Conservation (phyloP, 345 rosid genomes). For the Bruguiera gymnorhiza region DNA sequence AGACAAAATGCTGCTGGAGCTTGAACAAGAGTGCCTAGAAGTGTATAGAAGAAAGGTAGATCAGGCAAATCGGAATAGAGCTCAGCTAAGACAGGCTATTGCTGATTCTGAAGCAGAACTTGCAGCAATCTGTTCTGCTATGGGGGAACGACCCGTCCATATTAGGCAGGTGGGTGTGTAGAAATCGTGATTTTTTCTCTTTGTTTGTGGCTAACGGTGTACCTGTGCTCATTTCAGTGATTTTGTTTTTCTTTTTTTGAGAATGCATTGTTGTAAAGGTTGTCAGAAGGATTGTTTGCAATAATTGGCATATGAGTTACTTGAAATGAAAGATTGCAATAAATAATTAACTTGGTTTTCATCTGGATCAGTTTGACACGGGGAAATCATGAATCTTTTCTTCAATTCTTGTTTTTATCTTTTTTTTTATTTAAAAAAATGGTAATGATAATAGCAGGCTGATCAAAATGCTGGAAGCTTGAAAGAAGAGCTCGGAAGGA, state of each 20-base stretch:
- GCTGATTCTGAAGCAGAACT: conserved; percentile 93
- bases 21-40: conserved; percentile 90
- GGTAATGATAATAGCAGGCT: conserved; percentile 38
- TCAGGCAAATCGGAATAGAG: conserved; percentile 74
- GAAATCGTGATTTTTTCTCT: neutral
- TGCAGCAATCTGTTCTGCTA: conserved; percentile 78
- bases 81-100: conserved; percentile 75
- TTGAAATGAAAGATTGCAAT: too few relatives aligned
- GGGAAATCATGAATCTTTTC: neutral
- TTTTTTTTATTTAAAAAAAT: neutral
- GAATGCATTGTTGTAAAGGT: too few relatives aligned
- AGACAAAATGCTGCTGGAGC: conserved; percentile 86
- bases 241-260: too few relatives aligned
- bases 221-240: neutral
- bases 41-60: conserved; percentile 94
- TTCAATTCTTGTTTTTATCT: neutral
- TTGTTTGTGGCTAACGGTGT: neutral
- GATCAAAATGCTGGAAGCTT: conserved; percentile 76
- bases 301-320: too few relatives aligned
- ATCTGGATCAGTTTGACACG: too few relatives aligned
- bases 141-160: conserved; percentile 91
- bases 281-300: too few relatives aligned
- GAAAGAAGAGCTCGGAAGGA: conserved; percentile 70
- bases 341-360: too few relatives aligned
- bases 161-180: conserved; percentile 67